phyloP scores from a whole-genome alignment of 139 green algal species.

The Tetradesmus lagerheimii region DNA sequence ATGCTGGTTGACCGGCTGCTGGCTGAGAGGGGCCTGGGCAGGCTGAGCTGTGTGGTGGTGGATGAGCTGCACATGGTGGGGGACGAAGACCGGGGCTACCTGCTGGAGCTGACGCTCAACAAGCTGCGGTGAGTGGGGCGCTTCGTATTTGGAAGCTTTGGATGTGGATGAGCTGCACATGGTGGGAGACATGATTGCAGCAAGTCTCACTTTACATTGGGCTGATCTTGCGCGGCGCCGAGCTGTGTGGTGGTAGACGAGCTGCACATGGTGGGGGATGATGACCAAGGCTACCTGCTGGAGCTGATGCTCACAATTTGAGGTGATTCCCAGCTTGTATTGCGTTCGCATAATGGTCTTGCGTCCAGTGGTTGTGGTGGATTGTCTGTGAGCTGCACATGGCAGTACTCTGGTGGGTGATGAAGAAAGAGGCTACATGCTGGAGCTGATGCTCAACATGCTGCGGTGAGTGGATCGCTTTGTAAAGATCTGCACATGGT shows the following conservation, averaged over 20 bases:
- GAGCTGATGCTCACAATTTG: slow-evolving; percentile 41
- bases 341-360: too few species aligned
- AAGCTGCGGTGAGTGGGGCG: slow-evolving; percentile 83
- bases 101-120: slow-evolving; percentile 97
- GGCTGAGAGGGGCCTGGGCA: slow-evolving; percentile 73
- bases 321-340: too few species aligned
- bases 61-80: slow-evolving; percentile 82
- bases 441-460: too few species aligned
- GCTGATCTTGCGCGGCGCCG: slow-evolving; percentile 92
- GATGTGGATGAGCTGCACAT: too few species aligned
- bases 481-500: too few species aligned
- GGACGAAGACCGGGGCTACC: slow-evolving; percentile 86
- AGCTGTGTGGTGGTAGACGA: slow-evolving; percentile 92
- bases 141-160: too few species aligned
- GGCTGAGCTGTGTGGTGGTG: slow-evolving; percentile 80
- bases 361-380: too few species aligned
- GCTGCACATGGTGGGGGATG: slow-evolving; percentile 69
- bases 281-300: slow-evolving; percentile 90
- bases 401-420: too few species aligned
- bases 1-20: slow-evolving; percentile 74
- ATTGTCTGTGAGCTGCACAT: too few species aligned
- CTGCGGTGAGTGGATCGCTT: too few species aligned
- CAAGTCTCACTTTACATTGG: too few species aligned
- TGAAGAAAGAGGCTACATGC: too few species aligned
- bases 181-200: slow-evolving; percentile 79